Evolutionary conservation across 768 basidiomycete genomes (phyloP).

Genomic region (Lepiota subincarnata): DNA sequence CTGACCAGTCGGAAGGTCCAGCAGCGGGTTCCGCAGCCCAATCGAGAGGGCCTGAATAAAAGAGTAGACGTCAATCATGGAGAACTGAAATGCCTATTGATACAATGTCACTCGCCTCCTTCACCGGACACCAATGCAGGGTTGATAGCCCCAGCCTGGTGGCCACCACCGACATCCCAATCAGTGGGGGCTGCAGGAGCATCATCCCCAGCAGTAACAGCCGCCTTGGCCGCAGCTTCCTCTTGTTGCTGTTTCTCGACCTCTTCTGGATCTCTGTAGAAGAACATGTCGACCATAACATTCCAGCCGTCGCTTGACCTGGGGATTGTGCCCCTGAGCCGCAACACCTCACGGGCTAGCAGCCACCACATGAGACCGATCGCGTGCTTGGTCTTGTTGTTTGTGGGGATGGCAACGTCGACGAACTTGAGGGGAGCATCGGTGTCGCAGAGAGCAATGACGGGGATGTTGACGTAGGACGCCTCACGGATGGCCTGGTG

Average conservation of each 20-base stretch:
- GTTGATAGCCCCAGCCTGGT: constrained; percentile 70
- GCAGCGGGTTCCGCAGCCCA: constrained; percentile 67
- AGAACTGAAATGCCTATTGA: not conserved
- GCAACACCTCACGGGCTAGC: constrained; percentile 94
- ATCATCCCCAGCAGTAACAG: constrained; percentile 50
- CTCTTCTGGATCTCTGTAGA: constrained; percentile 99
- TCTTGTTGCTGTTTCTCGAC: constrained; percentile 97
- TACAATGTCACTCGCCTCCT: constrained; percentile 43
- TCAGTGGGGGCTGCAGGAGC: constrained; percentile 42
- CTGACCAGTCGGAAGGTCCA: constrained; percentile 77
- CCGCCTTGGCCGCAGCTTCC: constrained; percentile 82
- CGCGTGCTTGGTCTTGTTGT: constrained; percentile 98
- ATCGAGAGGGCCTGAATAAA: constrained; percentile 64
- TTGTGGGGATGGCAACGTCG: constrained; percentile 97
- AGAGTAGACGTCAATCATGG: constrained; percentile 4
- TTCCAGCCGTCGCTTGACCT: constrained; percentile 92
- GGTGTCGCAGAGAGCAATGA: constrained; percentile 98
- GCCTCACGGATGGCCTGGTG: constrained; percentile 99
- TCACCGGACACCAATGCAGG: constrained; percentile 56
- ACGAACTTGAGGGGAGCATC: constrained; percentile 97
- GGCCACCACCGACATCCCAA: constrained; percentile 73
- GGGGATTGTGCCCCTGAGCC: constrained; percentile 90
- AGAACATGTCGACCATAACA: constrained; percentile 99
- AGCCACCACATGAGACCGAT: constrained; percentile 98
- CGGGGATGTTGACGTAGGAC: constrained; percentile 99